Base-by-base conservation (phyloP, 148 eudicot species). In the Silene conica region DNA sequence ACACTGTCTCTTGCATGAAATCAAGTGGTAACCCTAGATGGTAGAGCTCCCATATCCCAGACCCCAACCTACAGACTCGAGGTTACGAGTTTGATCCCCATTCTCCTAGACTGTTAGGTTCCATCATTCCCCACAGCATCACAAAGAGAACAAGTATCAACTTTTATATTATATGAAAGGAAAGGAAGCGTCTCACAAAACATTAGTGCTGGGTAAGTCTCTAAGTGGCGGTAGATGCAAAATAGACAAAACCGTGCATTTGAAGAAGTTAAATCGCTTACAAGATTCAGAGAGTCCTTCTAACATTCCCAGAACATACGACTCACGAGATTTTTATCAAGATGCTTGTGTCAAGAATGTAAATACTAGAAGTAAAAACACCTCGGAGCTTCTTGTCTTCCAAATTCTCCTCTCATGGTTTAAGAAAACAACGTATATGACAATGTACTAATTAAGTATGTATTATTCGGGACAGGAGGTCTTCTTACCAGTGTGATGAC, bases 401-500 rank as follows among this genome's bases (percentile, higher is more conserved):
- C 50, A n/a, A 15, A 66, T 12, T 2, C 70, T 63, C 45, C 28
- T 25, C 11, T 21, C 18, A 61, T 52, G 38, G 6, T 41, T 31
- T 12, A 63, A 70, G 56, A 23, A 71, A 41, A 28, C 64, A 52
- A 20, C 12, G 16, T 34, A 19, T 13, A 62, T 16, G 34, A 62
- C 6, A 54, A 50, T 26, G 64, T 54, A 74, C 73, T 8, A 67
- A 66, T 38, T 46, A 31, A 66, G 46, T 50, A 31, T 34, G 69
- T 43, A 56, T 43, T 28, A 43, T 23, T 15, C 34, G 34, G 34
- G 55, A 18, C 55, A 16, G 16, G 14, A 10, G 58, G 70, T 41
- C 68, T 70, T 81, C 77, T 77, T 81, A 81, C 83, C 83, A 69
- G 71, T 54, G 71, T 19, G 72, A 63, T 15, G 83, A 81, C 23